These are phyloP conservation scores for Paulownia fortunei DNA, from an alignment of 257 asterid genomes.

Conservation along the genomic window DNA sequence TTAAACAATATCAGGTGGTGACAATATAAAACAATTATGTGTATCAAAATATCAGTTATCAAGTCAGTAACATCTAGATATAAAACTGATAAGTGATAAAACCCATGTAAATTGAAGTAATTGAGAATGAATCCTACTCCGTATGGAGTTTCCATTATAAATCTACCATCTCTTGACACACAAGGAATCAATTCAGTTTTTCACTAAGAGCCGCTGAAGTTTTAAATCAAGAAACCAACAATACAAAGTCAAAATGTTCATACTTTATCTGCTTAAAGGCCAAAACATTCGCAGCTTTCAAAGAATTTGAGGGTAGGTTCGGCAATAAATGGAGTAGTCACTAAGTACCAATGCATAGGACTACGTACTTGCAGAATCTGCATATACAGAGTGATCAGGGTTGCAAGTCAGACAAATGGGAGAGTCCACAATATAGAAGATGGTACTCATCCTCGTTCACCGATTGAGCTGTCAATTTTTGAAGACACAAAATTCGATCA, in stretches of 20 bases:
- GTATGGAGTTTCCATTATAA: slow-evolving; percentile 90
- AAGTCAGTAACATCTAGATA: background rate
- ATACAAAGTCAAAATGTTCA: slow-evolving; percentile 25
- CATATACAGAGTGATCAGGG: slow-evolving; percentile 37
- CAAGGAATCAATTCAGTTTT: slow-evolving; percentile 66
- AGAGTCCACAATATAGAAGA: slow-evolving; percentile 20
- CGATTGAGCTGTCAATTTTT: slow-evolving; percentile 84
- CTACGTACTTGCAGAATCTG: slow-evolving; percentile 60
- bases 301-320: slow-evolving; percentile 84
- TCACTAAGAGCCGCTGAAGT: slow-evolving; percentile 31
- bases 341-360: slow-evolving; percentile 90
- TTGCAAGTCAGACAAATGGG: slow-evolving; percentile 23
- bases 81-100: background rate
- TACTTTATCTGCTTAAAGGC: slow-evolving; percentile 94
- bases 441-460: slow-evolving; percentile 67
- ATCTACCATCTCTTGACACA: slow-evolving; percentile 89
- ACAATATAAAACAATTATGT: background rate
- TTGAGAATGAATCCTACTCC: slow-evolving; percentile 58
- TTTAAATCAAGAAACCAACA: slow-evolving; percentile 26
- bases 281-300: slow-evolving; percentile 89
- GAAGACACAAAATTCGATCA: slow-evolving; percentile 85
- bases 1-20: slow-evolving; percentile 17
- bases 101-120: background rate
- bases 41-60: slow-evolving; percentile 16
- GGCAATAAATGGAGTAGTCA: slow-evolving; percentile 98